Percentiles rank a stretch among this genome's conserved stretches.
Evolutionary conservation across 1,139 yeast species (phyloP).

Genomic region (Yamadazyma triangularis): DNA sequence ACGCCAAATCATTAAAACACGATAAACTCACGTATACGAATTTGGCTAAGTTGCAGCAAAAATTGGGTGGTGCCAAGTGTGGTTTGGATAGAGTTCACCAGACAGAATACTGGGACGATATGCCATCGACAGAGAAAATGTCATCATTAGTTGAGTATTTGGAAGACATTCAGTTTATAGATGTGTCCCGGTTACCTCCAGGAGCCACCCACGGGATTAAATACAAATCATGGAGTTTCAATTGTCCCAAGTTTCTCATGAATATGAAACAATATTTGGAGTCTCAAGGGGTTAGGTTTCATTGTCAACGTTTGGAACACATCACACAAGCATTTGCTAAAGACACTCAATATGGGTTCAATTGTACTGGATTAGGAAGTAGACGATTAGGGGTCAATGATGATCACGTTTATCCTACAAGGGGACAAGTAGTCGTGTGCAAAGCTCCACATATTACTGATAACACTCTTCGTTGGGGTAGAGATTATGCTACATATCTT

Average conservation of each 20-base stretch:
- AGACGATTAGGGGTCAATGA: slow-evolving; percentile 54
- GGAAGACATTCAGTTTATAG: slow-evolving; percentile 8
- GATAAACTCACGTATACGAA: slow-evolving; percentile 15
- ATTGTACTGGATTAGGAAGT: slow-evolving; percentile 73
- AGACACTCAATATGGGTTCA: slow-evolving; percentile 49
- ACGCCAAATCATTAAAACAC: slow-evolving; percentile 5
- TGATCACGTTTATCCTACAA: slow-evolving; percentile 50
- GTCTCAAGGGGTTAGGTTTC: slow-evolving; percentile 9
- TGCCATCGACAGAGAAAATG: slow-evolving; percentile 8
- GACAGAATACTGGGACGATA: slow-evolving; percentile 10
- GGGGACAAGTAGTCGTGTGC: slow-evolving; percentile 68
- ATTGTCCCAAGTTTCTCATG: slow-evolving; percentile 36
- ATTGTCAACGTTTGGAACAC: slow-evolving; percentile 31
- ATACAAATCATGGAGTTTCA: slow-evolving; percentile 62
- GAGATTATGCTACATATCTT: slow-evolving; percentile 52
- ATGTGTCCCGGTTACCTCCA: slow-evolving; percentile 4
- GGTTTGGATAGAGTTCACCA: slow-evolving; percentile 10
- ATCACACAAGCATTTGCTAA: slow-evolving; percentile 50
- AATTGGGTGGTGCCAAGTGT: slow-evolving; percentile 13
- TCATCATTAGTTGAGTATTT: slow-evolving; percentile 7
- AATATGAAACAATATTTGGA: slow-evolving; percentile 7
- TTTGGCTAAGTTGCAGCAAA: slow-evolving; percentile 8
- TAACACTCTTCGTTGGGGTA: slow-evolving; percentile 51
- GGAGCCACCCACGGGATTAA: slow-evolving; percentile 51
- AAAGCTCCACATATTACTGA: slow-evolving; percentile 53